Base-by-base conservation (phyloP, 2,329 filamentous ascomycete species). In the Tolypocladium paradoxum region DNA sequence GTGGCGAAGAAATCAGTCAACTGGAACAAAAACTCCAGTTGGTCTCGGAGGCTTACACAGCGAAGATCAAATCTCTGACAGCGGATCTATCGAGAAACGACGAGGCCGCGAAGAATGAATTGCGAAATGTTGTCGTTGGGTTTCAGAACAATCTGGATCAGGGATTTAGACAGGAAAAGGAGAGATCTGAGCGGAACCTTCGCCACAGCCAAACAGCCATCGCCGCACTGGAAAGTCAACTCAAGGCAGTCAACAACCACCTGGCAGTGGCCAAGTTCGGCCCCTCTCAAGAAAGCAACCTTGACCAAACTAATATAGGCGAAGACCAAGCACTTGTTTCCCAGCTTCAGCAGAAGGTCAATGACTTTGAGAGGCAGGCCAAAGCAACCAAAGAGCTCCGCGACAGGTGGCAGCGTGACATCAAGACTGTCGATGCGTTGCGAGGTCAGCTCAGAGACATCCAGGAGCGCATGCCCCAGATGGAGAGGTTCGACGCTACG, bases 401-500 rank as follows among this genome's bases (percentile, higher is more conserved):
- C 7, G 52, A 59, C 8, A 60, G 58, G 49, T 68, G 65, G 62
- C 54, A 51, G 20, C 58, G 59, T 24, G 66, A 68, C 29, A 60
- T 67, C n/a, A 34, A 59, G 43, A 54, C 57, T 6, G 59, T 69
- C 6, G 61, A 62, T 24, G 43, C 49, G 2, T 37, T 67, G 35
- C 63, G 61, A 51, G 40, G 36, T 33, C 60, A 65, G 29, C 48
- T 68, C 9, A 59, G 60, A 40, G 54, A 49, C 6, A 54, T 68
- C 24, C 57, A 61, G 31, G 51, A 57, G 6, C 55, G 58, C 33
- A 48, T 64, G 18, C 61, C 66, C 22, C 55, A 59, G 8, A 40
- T 66, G 6, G 58, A 68, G 31, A 57, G 27, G 1, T 52, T 62
- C 9, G 61, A 62, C n/a, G 55, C 54, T 1, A 57, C 55, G 22